Evolutionary conservation across 2,329 filamentous ascomycete species (phyloP).

Genomic region (Gliomastix tumulicola): DNA sequence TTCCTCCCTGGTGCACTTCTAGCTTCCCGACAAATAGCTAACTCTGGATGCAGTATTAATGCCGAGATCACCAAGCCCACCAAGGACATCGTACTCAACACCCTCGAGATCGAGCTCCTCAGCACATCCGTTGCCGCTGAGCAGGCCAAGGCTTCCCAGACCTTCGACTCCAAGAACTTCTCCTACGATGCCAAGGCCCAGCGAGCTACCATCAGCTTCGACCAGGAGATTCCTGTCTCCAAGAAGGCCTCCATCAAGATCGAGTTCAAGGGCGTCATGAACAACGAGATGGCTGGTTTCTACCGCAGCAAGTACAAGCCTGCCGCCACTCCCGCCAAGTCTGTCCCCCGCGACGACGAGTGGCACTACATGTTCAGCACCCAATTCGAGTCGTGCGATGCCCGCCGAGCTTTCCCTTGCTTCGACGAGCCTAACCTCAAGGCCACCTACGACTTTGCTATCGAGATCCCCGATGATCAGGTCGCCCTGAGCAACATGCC

Average conservation of each 20-base stretch:
- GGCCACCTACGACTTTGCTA: constrained; percentile 87
- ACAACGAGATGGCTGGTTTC: constrained; percentile 89
- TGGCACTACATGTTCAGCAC: constrained; percentile 81
- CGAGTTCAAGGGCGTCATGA: constrained; percentile 74
- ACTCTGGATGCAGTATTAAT: constrained; percentile 51
- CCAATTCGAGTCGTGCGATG: constrained; percentile 96
- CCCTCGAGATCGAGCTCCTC: constrained; percentile 74
- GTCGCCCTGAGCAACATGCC: constrained; percentile 95
- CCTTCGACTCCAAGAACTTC: constrained; percentile 58
- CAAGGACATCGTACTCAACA: constrained; percentile 76
- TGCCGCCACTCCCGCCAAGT: constrained; percentile 59
- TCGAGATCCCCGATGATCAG: constrained; percentile 85
- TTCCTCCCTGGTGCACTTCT: constrained; percentile 6
- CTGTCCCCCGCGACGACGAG: constrained; percentile 67
- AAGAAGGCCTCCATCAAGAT: constrained; percentile 62
- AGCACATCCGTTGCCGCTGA: constrained; percentile 54
- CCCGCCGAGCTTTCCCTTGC: constrained; percentile 90
- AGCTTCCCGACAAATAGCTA: constrained; percentile 5
- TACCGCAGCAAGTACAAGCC: constrained; percentile 94
- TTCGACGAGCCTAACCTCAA: constrained; percentile 98
- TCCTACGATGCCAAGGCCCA: constrained; percentile 79
- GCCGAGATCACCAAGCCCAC: constrained; percentile 64
- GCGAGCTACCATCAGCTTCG: constrained; percentile 72
- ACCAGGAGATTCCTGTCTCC: constrained; percentile 60
- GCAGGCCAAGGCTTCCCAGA: constrained; percentile 47